A percentile compares a stretch with the other conserved stretches of the same genome.
These are phyloP conservation scores for Gossypium armourianum DNA, from an alignment of 441 rosid species.

Conservation along the genomic window DNA sequence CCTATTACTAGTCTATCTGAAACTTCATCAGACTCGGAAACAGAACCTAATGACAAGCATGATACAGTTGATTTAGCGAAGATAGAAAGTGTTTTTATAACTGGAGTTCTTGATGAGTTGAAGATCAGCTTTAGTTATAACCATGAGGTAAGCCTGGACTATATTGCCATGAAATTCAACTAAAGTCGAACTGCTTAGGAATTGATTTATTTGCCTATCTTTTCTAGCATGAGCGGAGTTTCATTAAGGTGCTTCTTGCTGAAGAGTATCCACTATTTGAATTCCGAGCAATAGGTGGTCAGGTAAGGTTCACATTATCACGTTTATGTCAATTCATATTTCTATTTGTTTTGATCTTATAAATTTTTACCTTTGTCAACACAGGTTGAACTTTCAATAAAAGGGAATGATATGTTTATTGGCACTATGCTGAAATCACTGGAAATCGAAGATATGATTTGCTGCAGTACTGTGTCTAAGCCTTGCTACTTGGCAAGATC, in stretches of 20 bases:
- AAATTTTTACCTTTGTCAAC: constrained; percentile 18
- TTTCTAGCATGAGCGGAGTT: constrained; percentile 50
- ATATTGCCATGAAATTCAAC: constrained; percentile 14
- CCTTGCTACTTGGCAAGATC: constrained; percentile 83
- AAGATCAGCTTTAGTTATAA: constrained; percentile 68
- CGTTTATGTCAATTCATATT: constrained; percentile 15
- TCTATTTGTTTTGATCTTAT: constrained; percentile 9
- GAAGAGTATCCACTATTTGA: constrained; percentile 64
- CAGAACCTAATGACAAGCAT: constrained; percentile 33
- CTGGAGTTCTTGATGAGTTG: constrained; percentile 88
- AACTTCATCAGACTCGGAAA: constrained; percentile 77
- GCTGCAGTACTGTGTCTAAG: constrained; percentile 34
- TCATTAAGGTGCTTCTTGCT: constrained; percentile 66
- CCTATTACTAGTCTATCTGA: constrained; percentile 78
- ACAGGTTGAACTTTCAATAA: constrained; percentile 82
- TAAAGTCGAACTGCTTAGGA: constrained; percentile 19
- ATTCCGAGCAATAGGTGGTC: constrained; percentile 92
- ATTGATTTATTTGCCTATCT: constrained; percentile 24
- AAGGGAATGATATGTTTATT: constrained; percentile 67
- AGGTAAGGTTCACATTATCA: constrained; percentile 38
- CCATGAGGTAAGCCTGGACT: constrained; percentile 38
- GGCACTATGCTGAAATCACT: constrained; percentile 80
- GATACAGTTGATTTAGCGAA: constrained; percentile 33
- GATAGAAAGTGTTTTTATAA: constrained; percentile 57
- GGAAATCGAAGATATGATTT: constrained; percentile 92